These are phyloP conservation scores for Castanea mollissima DNA, from an alignment of 306 rosid species.

Conservation along the genomic window DNA sequence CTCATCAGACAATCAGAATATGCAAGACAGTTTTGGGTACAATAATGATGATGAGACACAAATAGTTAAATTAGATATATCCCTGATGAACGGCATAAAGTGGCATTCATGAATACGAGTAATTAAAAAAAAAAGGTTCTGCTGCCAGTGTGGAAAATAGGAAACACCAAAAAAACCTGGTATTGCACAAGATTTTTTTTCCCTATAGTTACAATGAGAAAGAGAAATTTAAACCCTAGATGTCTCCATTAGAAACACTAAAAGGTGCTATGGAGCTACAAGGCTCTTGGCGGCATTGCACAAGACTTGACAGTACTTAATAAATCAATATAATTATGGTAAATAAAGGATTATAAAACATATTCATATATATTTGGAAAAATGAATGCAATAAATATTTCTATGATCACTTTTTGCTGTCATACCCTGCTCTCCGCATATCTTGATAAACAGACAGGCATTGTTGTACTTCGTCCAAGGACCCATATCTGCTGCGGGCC, in stretches of 20 bases:
- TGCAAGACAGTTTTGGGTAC: background rate
- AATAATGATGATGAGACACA: no score
- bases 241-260: no score
- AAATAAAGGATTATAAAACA: slow-evolving; percentile 2
- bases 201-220: no score
- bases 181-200: background rate
- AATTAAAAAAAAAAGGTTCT: no score
- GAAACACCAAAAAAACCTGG: background rate
- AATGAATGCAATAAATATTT: slow-evolving; percentile 7
- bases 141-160: background rate
- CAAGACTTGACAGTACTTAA: background rate
- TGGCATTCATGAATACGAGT: background rate
- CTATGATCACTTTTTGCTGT: background rate
- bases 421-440: slow-evolving; percentile 93
- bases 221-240: no score
- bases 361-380: slow-evolving; percentile 1
- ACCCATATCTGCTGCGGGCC: slow-evolving; percentile 77
- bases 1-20: background rate
- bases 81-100: background rate
- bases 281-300: background rate
- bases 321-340: slow-evolving; percentile 2
- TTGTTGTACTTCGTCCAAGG: slow-evolving; percentile 78
- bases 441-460: slow-evolving; percentile 84
- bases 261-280: no score
- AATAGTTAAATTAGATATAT: background rate